Conservation (phyloP, 202 grass and related monocot species). For the Musa balbisiana region DNA sequence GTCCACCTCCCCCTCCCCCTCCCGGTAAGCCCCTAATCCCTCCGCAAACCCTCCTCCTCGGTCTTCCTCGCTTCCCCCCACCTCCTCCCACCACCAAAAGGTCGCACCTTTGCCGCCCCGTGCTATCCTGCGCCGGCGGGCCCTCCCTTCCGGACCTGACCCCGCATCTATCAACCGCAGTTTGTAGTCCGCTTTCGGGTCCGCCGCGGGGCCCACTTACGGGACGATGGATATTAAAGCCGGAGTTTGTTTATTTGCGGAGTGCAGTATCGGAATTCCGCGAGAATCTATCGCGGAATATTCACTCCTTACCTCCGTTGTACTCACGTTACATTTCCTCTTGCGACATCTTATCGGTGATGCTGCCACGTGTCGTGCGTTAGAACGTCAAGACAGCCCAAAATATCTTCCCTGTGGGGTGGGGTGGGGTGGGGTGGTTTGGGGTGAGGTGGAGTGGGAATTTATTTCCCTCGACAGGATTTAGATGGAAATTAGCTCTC, state of each 20-base stretch:
- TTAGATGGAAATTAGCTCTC: no score
- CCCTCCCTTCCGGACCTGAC: background rate
- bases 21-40: conserved; percentile 1
- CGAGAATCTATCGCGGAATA: background rate
- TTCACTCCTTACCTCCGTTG: background rate
- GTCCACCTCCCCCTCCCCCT: background rate
- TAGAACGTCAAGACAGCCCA: no score
- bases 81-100: background rate
- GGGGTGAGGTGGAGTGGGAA: no score
- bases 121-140: background rate
- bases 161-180: background rate
- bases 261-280: background rate
- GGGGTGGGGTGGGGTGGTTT: no score
- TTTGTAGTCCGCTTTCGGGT: conserved; percentile 3
- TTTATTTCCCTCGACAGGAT: no score
- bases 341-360: background rate
- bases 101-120: background rate
- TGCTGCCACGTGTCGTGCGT: background rate
- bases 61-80: background rate
- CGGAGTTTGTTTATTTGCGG: background rate
- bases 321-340: background rate
- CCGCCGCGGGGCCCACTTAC: background rate
- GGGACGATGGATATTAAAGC: background rate
- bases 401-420: no score
- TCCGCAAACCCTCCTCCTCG: background rate